phyloP scores from a whole-genome alignment of 2,329 filamentous ascomycete species.

The Sclerotinia spermophila region DNA sequence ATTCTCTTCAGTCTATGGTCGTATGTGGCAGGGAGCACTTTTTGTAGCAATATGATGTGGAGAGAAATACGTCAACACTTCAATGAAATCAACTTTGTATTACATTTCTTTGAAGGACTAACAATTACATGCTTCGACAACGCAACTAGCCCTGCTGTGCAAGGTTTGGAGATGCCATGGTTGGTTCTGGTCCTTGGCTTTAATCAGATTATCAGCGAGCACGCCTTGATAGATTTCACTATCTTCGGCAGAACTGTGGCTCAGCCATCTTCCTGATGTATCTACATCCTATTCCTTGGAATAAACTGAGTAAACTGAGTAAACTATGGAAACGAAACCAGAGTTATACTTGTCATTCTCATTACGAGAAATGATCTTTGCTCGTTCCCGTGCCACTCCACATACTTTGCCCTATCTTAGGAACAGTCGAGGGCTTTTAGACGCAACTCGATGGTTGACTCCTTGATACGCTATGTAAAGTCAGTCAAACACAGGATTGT shows the following conservation, averaged over 20 bases:
- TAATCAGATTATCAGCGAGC: background rate
- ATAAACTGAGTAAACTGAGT: too few species aligned
- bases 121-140: background rate
- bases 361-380: background rate
- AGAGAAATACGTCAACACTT: background rate
- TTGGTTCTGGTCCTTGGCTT: background rate
- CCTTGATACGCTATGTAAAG: background rate
- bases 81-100: background rate
- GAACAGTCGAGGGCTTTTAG: background rate
- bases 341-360: background rate
- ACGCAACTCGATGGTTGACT: background rate
- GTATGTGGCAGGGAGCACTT: accelerated
- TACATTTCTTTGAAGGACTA: background rate
- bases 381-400: background rate
- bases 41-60: accelerated
- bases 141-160: background rate
- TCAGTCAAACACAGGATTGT: background rate
- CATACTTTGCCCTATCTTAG: background rate
- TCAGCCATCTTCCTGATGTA: background rate
- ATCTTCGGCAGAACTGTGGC: background rate
- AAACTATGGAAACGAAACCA: background rate
- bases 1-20: background rate
- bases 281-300: background rate
- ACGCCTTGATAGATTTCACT: background rate
- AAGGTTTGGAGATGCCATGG: background rate